A percentile compares a stretch with the other conserved stretches of the same genome.
These are phyloP conservation scores for Baffinella frigidus DNA, from an alignment of 208 protist genomes.

Conservation along the genomic window DNA sequence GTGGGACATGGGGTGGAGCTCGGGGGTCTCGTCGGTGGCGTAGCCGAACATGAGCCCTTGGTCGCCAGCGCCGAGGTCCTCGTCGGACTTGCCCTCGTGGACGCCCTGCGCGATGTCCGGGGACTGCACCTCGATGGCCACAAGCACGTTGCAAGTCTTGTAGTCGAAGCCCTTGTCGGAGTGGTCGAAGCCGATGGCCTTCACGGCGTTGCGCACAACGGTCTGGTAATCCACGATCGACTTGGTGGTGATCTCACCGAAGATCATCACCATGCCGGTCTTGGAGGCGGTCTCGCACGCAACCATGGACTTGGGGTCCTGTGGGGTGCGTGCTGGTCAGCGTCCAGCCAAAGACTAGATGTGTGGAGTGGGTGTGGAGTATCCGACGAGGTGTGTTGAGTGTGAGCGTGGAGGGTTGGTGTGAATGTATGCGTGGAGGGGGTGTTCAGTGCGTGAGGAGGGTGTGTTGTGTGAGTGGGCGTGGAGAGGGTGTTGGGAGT, in stretches of 20 bases:
- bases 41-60: constrained; percentile 99
- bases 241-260: constrained; percentile 99
- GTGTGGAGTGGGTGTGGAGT: no score
- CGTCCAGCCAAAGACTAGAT: no score
- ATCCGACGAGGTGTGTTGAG: no score
- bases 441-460: no score
- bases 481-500: no score
- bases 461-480: no score
- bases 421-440: no score
- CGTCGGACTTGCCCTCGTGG: constrained; percentile 81
- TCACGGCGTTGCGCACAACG: constrained; percentile 91
- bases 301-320: constrained; percentile 95
- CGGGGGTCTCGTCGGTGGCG: constrained; percentile 96
- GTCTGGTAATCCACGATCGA: constrained; percentile 94
- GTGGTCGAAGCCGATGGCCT: constrained; percentile 97
- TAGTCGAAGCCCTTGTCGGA: constrained; percentile 91
- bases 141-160: constrained; percentile 95
- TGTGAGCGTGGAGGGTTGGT: no score
- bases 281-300: constrained; percentile 97
- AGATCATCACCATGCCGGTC: constrained; percentile 97
- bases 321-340: no score
- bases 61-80: constrained; percentile 98
- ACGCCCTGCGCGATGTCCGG: constrained; percentile 97
- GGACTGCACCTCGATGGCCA: constrained; percentile 96
- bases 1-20: constrained; percentile 97